Evolutionary conservation across 371 early-diverging fungal species (phyloP).

Genomic region (Mucor irregularis): DNA sequence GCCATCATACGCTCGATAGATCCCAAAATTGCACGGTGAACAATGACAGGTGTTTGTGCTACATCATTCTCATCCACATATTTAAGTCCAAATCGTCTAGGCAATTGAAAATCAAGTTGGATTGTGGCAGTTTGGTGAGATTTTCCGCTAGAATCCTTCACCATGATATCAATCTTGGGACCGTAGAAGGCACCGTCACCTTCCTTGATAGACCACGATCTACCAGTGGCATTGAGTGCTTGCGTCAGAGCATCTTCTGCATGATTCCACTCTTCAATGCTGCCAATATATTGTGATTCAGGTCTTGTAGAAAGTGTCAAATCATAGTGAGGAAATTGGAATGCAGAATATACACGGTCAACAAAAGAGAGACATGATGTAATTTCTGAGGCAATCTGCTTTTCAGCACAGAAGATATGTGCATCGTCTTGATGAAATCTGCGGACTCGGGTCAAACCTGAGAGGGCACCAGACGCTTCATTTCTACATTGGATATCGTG

Average conservation of each 20-base stretch:
- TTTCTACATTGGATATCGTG: slow-evolving; percentile 54
- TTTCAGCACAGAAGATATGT: slow-evolving; percentile 90
- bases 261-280: slow-evolving; percentile 87
- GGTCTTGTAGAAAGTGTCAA: slow-evolving; percentile 96
- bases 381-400: slow-evolving; percentile 83
- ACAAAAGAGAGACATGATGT: slow-evolving; percentile 82
- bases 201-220: slow-evolving; percentile 89
- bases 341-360: slow-evolving; percentile 84
- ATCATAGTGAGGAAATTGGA: slow-evolving; percentile 80
- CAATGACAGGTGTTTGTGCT: slow-evolving; percentile 86
- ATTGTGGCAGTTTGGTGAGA: slow-evolving; percentile 98
- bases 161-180: slow-evolving; percentile 99
- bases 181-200: slow-evolving; percentile 99
- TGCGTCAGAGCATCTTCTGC: slow-evolving; percentile 87
- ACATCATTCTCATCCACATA: slow-evolving; percentile 64
- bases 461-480: slow-evolving; percentile 91
- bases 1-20: slow-evolving; percentile 95
- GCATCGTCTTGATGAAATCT: slow-evolving; percentile 98
- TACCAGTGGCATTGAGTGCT: slow-evolving; percentile 79
- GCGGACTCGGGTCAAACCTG: slow-evolving; percentile 93
- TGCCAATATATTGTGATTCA: slow-evolving; percentile 90
- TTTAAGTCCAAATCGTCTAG: slow-evolving; percentile 84
- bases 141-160: slow-evolving; percentile 93
- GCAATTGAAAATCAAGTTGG: slow-evolving; percentile 97
- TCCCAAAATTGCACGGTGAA: slow-evolving; percentile 95